Conservation (phyloP, 495 filamentous ascomycete species). For the Parachaetomium inaequale region DNA sequence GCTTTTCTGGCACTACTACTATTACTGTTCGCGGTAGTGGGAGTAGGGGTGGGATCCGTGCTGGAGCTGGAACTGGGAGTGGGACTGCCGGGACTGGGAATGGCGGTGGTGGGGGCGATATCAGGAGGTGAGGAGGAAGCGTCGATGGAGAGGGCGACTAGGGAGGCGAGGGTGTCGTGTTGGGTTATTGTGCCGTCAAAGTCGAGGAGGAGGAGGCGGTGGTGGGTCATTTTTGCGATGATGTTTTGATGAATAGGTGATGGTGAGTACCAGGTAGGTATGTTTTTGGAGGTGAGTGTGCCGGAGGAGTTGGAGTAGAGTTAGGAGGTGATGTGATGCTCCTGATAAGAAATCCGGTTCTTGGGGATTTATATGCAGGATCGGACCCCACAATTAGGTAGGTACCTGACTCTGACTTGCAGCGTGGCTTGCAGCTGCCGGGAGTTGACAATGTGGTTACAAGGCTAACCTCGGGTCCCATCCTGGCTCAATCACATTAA, state of each 20-base stretch:
- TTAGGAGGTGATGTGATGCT: background rate
- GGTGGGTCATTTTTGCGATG: constrained; percentile 23
- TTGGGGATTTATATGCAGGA: background rate
- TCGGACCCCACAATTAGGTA: background rate
- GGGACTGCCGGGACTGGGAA: constrained; percentile 16
- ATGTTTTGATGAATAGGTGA: background rate
- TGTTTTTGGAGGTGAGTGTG: too few relatives aligned
- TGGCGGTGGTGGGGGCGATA: background rate
- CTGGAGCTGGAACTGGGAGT: constrained; percentile 5
- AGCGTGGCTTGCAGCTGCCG: background rate
- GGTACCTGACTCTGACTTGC: too few relatives aligned
- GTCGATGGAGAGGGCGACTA: constrained; percentile 21
- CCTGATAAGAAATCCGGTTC: background rate
- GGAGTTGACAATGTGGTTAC: background rate
- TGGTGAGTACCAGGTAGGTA: too few relatives aligned
- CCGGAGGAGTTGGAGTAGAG: too few relatives aligned
- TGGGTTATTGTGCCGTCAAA: constrained; percentile 50
- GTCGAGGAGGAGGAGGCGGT: constrained; percentile 45
- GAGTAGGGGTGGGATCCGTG: background rate
- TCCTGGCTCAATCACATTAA: background rate
- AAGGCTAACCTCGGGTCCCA: background rate
- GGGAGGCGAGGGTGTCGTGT: constrained; percentile 29
- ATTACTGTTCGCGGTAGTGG: background rate
- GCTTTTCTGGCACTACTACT: too few relatives aligned
- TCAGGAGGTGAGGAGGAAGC: background rate